These are phyloP conservation scores for Cystofilobasidium ferigula DNA, from an alignment of 768 basidiomycete species.

Conservation along the genomic window DNA sequence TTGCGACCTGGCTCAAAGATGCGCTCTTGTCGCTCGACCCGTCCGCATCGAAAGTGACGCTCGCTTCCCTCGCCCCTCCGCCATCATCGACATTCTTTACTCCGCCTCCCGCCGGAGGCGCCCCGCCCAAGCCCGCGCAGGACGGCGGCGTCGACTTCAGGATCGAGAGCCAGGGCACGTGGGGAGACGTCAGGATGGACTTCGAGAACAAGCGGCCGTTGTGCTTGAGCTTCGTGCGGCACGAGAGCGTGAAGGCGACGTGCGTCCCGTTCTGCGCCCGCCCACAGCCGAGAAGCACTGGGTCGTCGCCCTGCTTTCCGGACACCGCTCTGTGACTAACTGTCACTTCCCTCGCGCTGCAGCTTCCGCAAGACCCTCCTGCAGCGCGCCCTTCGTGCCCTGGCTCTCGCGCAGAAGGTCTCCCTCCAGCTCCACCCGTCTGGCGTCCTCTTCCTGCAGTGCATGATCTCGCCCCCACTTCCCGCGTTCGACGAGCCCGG, in stretches of 20 bases:
- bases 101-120: conserved; percentile 27
- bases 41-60: conserved; percentile 70
- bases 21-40: conserved; percentile 78
- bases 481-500: no score
- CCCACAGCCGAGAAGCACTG: no score
- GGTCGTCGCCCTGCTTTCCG: no score
- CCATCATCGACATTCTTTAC: conserved; percentile 17
- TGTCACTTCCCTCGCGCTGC: not conserved
- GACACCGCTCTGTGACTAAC: not conserved
- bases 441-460: conserved; percentile 19
- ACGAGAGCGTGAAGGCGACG: conserved; percentile 57
- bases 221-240: conserved; percentile 79
- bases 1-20: conserved; percentile 66
- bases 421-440: conserved; percentile 7
- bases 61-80: conserved; percentile 55
- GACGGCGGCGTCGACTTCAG: conserved; percentile 55
- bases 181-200: conserved; percentile 83
- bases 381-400: conserved; percentile 17
- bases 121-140: conserved; percentile 34
- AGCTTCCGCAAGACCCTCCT: conserved; percentile 21
- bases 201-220: conserved; percentile 88
- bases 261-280: conserved; percentile 36
- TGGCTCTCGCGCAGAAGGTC: conserved; percentile 5
- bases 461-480: conserved; percentile 12
- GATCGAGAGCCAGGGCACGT: conserved; percentile 67